Percentiles rank a stretch among this genome's conserved stretches.
Evolutionary conservation across 768 basidiomycete species (phyloP).

Genomic region (Auriculariales sp.): DNA sequence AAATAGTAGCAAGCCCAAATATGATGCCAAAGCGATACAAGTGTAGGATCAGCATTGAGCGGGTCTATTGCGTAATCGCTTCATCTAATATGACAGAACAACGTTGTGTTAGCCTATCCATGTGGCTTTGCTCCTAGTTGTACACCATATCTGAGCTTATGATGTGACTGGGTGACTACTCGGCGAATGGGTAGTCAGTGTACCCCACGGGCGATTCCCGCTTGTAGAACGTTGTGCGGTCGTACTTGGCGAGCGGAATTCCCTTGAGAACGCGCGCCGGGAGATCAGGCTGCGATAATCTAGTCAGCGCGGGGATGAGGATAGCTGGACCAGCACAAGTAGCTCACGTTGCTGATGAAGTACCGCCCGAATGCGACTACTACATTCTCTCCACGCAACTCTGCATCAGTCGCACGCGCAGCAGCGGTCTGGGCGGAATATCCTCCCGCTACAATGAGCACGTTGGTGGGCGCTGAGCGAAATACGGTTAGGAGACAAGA

Average conservation of each 20-base stretch:
- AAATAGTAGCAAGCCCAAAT: no score
- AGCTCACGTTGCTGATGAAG: constrained; percentile 5
- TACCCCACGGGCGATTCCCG: neutral
- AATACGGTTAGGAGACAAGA: no score
- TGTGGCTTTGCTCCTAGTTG: no score
- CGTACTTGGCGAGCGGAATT: neutral
- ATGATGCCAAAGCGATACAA: no score
- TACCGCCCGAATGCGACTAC: constrained; percentile 3
- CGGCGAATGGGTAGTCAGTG: neutral
- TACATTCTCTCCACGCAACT: neutral
- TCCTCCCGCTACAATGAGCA: constrained; percentile 1
- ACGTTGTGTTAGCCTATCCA: no score
- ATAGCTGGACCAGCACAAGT: no score
- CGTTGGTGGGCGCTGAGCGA: neutral
- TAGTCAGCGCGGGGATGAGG: neutral
- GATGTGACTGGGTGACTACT: neutral
- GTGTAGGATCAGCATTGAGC: no score
- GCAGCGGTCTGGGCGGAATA: neutral
- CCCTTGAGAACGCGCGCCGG: neutral
- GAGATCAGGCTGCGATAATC: neutral
- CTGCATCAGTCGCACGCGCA: neutral
- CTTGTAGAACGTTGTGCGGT: neutral
- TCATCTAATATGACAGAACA: no score
- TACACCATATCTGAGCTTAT: no score
- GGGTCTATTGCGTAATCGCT: no score